These are phyloP conservation scores for Pseudomonodictys pantanalensis DNA, from an alignment of 495 filamentous ascomycete species.

Conservation along the genomic window DNA sequence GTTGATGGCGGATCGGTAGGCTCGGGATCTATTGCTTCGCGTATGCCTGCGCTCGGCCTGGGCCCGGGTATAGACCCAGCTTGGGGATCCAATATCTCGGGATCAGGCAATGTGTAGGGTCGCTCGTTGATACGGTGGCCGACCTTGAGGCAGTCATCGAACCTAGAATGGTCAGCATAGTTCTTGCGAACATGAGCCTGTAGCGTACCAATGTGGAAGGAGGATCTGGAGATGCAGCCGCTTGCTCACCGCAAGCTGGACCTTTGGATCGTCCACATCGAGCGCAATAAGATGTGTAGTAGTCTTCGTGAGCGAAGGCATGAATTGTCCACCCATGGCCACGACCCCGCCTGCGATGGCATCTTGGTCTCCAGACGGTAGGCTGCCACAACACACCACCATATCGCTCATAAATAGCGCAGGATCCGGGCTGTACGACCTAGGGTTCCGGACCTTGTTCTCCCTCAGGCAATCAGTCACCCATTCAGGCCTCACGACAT, in stretches of 20 bases:
- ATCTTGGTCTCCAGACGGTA: conserved; percentile 87
- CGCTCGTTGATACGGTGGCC: conserved; percentile 81
- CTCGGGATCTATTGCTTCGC: conserved; percentile 68
- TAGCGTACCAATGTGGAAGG: conserved; percentile 84
- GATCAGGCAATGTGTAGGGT: conserved; percentile 84
- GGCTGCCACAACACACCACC: conserved; percentile 62
- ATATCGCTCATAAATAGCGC: conserved; percentile 82
- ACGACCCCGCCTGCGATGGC: conserved; percentile 85
- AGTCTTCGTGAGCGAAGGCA: conserved; percentile 60
- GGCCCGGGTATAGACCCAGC: conserved; percentile 41
- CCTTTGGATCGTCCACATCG: conserved; percentile 70
- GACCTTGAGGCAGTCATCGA: conserved; percentile 93
- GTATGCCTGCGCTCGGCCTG: conserved; percentile 57
- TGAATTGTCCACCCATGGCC: conserved; percentile 83
- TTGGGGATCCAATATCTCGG: conserved; percentile 59
- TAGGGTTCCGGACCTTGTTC: conserved; percentile 66
- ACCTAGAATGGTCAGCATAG: conserved; percentile 52
- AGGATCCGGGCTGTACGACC: conserved; percentile 87
- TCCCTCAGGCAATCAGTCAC: conserved; percentile 65
- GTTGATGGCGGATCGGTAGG: conserved; percentile 50
- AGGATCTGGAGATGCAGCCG: conserved; percentile 73
- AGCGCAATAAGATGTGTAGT: conserved; percentile 90
- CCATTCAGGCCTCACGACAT: conserved; percentile 85
- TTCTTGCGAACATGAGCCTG: neutral
- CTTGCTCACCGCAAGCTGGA: conserved; percentile 59